Conservation (phyloP, 805 yeast species). For the Sugiyamaella lignohabitans region DNA sequence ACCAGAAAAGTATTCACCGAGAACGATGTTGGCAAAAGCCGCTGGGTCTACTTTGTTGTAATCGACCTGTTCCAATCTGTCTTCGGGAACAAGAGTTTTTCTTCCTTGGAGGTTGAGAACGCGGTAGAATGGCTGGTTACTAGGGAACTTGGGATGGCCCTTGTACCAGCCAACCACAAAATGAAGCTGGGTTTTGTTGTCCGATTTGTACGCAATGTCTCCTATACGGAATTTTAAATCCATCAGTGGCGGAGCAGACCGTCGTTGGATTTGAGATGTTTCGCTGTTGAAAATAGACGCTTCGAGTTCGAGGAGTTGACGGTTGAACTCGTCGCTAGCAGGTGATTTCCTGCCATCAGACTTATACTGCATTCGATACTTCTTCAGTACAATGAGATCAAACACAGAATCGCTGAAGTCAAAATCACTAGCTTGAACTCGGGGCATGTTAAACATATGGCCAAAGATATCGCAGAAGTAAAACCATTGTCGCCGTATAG, state of each 20-base stretch:
- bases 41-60: too few species aligned
- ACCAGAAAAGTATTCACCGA: too few species aligned
- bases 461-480: not conserved
- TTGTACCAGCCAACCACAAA: not conserved
- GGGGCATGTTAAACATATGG: not conserved
- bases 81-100: not conserved
- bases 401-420: too few species aligned
- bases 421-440: not conserved
- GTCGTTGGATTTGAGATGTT: not conserved
- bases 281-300: not conserved
- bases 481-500: not conserved
- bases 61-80: not conserved
- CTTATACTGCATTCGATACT: not conserved
- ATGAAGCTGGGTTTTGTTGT: not conserved
- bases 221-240: not conserved
- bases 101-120: not conserved
- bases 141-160: not conserved
- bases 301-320: not conserved
- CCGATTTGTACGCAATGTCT: not conserved
- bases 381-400: not conserved
- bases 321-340: too few species aligned
- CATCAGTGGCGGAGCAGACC: not conserved
- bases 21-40: too few species aligned
- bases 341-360: too few species aligned
- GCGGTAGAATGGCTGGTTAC: too few species aligned